phyloP scores from a whole-genome alignment of 2,329 filamentous ascomycete genomes.

The Colletotrichum sp. region DNA sequence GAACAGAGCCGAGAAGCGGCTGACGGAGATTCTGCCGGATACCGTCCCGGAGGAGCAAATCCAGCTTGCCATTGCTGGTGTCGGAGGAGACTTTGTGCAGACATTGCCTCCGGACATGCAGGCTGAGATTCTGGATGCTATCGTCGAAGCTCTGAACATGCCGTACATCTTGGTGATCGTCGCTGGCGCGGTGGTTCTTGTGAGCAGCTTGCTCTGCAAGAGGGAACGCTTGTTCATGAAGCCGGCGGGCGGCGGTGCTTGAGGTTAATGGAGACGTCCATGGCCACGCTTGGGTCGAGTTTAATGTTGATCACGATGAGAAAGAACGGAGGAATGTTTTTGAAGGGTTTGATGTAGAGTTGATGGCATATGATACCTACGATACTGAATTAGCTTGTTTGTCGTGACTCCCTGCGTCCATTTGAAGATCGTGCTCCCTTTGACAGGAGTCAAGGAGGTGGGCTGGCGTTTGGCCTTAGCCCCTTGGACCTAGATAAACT shows the following conservation, averaged over 20 bases:
- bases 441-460: not conserved
- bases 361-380: not conserved
- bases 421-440: not conserved
- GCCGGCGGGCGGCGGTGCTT: not conserved
- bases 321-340: not conserved
- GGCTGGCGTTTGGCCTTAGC: not conserved
- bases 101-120: conserved; percentile 21
- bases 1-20: conserved; percentile 30
- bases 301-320: not conserved
- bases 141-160: conserved; percentile 25
- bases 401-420: not conserved
- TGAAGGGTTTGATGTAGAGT: not conserved
- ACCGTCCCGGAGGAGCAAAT: conserved; percentile 25
- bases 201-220: conserved; percentile 20
- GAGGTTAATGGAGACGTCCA: not conserved
- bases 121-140: conserved; percentile 26
- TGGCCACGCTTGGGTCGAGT: not conserved
- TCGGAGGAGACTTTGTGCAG: conserved; percentile 9
- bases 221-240: conserved; percentile 16
- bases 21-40: conserved; percentile 26
- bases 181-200: conserved; percentile 39
- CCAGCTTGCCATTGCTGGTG: conserved; percentile 27
- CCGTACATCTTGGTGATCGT: conserved; percentile 34
- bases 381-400: not conserved
- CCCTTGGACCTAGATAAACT: not conserved